Evolutionary conservation across 1,284 basidiomycete species (phyloP), one percentile per base, ranked within the genome.

Genomic region (Rhodotorula sp.): DNA sequence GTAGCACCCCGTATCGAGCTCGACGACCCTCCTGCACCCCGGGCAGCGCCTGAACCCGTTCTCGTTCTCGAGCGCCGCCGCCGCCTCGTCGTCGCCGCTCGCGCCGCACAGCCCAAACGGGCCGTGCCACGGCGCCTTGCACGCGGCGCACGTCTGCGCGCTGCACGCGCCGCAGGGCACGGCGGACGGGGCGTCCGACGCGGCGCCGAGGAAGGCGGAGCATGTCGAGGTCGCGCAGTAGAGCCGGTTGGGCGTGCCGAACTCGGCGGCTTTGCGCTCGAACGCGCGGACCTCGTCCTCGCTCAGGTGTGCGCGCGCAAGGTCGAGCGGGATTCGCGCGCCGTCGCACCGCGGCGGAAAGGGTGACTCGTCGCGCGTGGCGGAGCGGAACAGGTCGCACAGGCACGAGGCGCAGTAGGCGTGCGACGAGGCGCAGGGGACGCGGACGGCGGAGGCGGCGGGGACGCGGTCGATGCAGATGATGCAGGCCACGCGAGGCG

Each of bases 401-500:
- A 83, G 56, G 71, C 85, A 86, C 6, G 53, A 75, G 27, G 76
- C 76, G 68, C 83, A 83, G 70, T 85, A 85, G 66, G 80, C 78
- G 67, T 85, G 82, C 12, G 22, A 12, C 65, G 84, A 84, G 27
- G 78, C 78, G 59, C 68, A 69, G 19, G 55, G 27, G 21, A 36
- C 34, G 36, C 17, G 22, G 36, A 12, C 34, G 3, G 5, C 22
- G 19, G 0, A 9, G 50, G 25, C 9, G 86, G 84, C 64, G 89
- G 89, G 61, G 90, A 94, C 73, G 89, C 92, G 0, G 88, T 86
- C 94, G 92, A 90, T 7, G 89, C 93, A 79, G 84, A 82, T 19
- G 92, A 59, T 22, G n/a, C 50, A 51, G 9, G n/a, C 25, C 9
- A n/a, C 50, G 81, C 78, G 41, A 81, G 75, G 70, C 84, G 82